Evolutionary conservation across 2,329 filamentous ascomycete genomes (phyloP).

Genomic region (Aphanocladium album): DNA sequence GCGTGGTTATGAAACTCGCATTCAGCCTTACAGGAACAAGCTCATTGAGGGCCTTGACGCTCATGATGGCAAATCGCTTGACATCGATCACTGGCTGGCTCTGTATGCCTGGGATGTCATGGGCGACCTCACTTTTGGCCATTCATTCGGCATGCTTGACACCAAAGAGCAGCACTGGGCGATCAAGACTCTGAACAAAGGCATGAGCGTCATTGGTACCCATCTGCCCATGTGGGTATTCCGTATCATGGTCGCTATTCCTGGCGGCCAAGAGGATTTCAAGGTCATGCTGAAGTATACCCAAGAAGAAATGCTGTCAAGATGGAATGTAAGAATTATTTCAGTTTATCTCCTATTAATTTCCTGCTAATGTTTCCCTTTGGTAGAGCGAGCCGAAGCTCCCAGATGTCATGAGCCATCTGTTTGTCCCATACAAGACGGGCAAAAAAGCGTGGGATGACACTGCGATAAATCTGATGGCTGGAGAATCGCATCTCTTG

Average conservation of each 20-base stretch:
- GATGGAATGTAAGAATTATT: background rate
- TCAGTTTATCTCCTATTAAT: background rate
- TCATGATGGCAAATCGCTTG: background rate
- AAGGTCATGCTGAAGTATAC: slow-evolving; percentile 1
- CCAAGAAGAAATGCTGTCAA: background rate
- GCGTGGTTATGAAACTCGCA: background rate
- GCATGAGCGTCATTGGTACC: slow-evolving; percentile 2
- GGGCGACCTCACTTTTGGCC: slow-evolving; percentile 1
- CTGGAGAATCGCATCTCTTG: background rate
- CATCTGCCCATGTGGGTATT: slow-evolving; percentile 2
- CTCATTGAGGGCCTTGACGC: background rate
- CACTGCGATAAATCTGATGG: background rate
- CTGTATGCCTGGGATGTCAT: slow-evolving; percentile 5
- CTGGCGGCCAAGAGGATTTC: background rate
- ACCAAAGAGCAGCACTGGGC: slow-evolving; percentile 5
- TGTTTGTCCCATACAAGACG: background rate
- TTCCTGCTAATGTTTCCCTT: background rate
- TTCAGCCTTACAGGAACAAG: slow-evolving; percentile 2
- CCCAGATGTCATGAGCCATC: background rate
- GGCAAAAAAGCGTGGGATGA: background rate
- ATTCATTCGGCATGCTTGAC: slow-evolving; percentile 4
- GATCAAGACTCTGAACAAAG: background rate
- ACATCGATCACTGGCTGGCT: background rate
- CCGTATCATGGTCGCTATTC: background rate
- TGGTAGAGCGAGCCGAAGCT: background rate